Evolutionary conservation across 345 rosid species (phyloP).

Genomic region (Melaleuca quinquenervia): DNA sequence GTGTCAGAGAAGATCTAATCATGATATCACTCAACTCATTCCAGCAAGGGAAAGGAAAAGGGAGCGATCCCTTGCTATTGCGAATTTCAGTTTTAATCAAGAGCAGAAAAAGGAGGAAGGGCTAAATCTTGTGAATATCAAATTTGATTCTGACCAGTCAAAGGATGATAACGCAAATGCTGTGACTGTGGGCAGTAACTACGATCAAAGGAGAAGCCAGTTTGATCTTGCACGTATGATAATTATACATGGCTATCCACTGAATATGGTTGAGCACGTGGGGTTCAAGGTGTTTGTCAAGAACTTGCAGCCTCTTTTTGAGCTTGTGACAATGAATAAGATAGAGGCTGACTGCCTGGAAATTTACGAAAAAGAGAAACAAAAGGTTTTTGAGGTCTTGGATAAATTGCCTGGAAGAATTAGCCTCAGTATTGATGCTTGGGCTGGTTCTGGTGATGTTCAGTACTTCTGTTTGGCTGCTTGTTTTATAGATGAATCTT

Average conservation of each 20-base stretch:
- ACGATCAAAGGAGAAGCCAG: slow-evolving; percentile 65
- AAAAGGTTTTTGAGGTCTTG: slow-evolving; percentile 44
- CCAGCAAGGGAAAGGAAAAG: slow-evolving; percentile 48
- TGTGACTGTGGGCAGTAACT: slow-evolving; percentile 5
- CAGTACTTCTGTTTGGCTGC: slow-evolving; percentile 50
- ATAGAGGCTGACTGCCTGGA: slow-evolving; percentile 74
- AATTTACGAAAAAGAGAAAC: slow-evolving; percentile 58
- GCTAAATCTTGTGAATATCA: slow-evolving; percentile 35
- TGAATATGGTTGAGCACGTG: slow-evolving; percentile 65
- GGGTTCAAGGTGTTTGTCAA: slow-evolving; percentile 62
- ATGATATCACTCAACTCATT: slow-evolving; percentile 20
- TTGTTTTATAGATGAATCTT: slow-evolving; percentile 55
- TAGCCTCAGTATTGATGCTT: slow-evolving; percentile 43
- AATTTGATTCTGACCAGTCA: slow-evolving; percentile 37
- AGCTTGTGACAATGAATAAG: slow-evolving; percentile 35
- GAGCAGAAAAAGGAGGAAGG: slow-evolving; percentile 45
- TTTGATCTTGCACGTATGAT: slow-evolving; percentile 78
- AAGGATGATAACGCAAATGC: slow-evolving; percentile 22
- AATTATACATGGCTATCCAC: slow-evolving; percentile 63
- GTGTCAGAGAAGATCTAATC: slow-evolving; percentile 41
- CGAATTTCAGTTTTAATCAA: slow-evolving; percentile 16
- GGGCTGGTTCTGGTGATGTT: slow-evolving; percentile 39
- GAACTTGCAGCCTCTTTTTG: slow-evolving; percentile 66
- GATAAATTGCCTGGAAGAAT: slow-evolving; percentile 76
- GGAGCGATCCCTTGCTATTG: slow-evolving; percentile 26